These are phyloP conservation scores for Cornus controversa DNA, from an alignment of 148 eudicot species.

Conservation along the genomic window DNA sequence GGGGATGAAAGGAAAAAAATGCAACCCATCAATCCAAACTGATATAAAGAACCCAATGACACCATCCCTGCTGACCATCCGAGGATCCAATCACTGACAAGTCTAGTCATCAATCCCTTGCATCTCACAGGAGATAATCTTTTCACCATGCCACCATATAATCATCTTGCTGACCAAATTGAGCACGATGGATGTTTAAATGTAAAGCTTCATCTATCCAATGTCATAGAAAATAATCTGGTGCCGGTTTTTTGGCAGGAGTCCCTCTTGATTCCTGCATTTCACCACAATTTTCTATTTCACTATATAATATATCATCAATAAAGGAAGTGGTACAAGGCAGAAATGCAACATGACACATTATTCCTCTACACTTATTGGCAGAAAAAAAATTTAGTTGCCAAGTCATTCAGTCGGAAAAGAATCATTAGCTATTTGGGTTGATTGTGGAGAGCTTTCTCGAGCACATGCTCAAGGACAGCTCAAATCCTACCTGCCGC, in stretches of 20 bases:
- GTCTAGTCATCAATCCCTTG: neutral
- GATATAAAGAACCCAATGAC: slow-evolving; percentile 5
- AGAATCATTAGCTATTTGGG: neutral
- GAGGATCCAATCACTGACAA: neutral
- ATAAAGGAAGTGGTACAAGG: neutral
- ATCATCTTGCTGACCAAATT: slow-evolving; percentile 1
- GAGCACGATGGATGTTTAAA: neutral
- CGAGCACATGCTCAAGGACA: neutral
- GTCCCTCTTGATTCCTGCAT: slow-evolving; percentile 95
- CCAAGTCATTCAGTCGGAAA: neutral
- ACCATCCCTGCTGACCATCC: neutral
- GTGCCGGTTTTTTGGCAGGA: slow-evolving; percentile 86
- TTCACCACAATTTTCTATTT: slow-evolving; percentile 7
- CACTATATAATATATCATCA: neutral
- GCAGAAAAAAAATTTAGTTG: neutral
- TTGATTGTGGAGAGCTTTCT: neutral
- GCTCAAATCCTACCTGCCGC: neutral
- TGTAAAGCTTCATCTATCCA: neutral
- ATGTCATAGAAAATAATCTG: slow-evolving; percentile 83
- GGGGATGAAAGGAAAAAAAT: slow-evolving; percentile 1
- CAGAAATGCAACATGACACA: neutral
- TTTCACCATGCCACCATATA: neutral
- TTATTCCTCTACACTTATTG: neutral
- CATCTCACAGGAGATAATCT: neutral
- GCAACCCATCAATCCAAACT: slow-evolving; percentile 4